phyloP scores from a whole-genome alignment of 768 basidiomycete genomes.

The Lanmaoa pseudosensibilis region DNA sequence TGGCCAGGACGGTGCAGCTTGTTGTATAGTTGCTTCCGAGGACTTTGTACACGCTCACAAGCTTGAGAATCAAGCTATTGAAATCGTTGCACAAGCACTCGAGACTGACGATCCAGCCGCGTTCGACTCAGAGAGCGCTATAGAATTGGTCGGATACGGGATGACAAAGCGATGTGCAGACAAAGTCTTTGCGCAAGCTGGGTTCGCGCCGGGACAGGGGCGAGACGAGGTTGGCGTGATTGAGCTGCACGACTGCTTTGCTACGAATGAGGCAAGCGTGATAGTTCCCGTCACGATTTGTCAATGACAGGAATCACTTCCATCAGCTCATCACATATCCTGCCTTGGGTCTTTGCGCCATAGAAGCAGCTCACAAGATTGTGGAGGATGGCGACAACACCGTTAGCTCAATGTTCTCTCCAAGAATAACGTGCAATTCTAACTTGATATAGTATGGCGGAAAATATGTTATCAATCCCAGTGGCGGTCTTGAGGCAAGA shows the following conservation, averaged over 20 bases:
- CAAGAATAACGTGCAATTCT: background rate
- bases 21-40: slow-evolving; percentile 75
- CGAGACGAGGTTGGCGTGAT: slow-evolving; percentile 77
- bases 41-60: slow-evolving; percentile 67
- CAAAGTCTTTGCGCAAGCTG: slow-evolving; percentile 66
- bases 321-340: slow-evolving; percentile 73
- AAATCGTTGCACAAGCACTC: slow-evolving; percentile 65
- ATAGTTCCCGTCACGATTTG: background rate
- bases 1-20: slow-evolving; percentile 66
- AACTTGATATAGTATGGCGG: slow-evolving; percentile 60
- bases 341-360: slow-evolving; percentile 66
- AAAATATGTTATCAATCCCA: slow-evolving; percentile 79
- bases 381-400: slow-evolving; percentile 79
- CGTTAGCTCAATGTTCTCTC: slow-evolving; percentile 38
- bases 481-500: slow-evolving; percentile 82
- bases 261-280: slow-evolving; percentile 64
- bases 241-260: slow-evolving; percentile 84
- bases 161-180: slow-evolving; percentile 72
- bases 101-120: slow-evolving; percentile 62
- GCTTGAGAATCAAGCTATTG: slow-evolving; percentile 83
- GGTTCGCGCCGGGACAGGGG: slow-evolving; percentile 58
- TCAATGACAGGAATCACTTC: background rate
- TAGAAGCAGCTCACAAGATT: slow-evolving; percentile 65
- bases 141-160: slow-evolving; percentile 72
- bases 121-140: slow-evolving; percentile 64